These are phyloP conservation scores for Murraya paniculata DNA, from an alignment of 345 rosid species.

Conservation along the genomic window DNA sequence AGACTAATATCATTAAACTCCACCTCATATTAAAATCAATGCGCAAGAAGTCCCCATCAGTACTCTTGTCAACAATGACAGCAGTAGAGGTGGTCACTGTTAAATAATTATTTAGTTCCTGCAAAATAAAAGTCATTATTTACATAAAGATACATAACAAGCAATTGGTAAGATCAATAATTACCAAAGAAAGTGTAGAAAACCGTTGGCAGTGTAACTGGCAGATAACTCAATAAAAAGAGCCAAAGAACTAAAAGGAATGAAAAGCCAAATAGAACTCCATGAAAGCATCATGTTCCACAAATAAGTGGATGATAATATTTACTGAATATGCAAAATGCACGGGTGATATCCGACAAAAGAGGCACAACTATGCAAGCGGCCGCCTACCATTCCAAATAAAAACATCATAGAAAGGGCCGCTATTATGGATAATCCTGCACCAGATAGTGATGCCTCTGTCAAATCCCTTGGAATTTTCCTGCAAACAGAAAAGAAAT, in stretches of 20 bases:
- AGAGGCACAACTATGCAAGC: constrained; percentile 1
- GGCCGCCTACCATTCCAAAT: constrained; percentile 87
- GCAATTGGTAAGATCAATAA: not conserved
- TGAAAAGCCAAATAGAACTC: not conserved
- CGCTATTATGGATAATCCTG: constrained; percentile 87
- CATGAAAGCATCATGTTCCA: not conserved
- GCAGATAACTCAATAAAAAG: not conserved
- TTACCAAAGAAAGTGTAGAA: not conserved
- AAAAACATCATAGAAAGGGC: constrained; percentile 84
- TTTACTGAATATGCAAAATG: not conserved
- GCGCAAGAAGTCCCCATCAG: constrained; percentile 89
- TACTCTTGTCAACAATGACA: constrained; percentile 80
- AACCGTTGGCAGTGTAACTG: not conserved
- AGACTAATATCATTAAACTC: constrained; percentile 7
- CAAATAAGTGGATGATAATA: not conserved
- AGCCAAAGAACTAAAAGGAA: not conserved
- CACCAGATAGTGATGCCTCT: constrained; percentile 94
- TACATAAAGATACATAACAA: not conserved
- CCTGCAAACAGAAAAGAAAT: constrained; percentile 43
- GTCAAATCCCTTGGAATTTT: constrained; percentile 99
- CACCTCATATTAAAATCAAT: constrained; percentile 94
- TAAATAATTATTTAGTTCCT: constrained; percentile 88
- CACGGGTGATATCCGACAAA: not conserved
- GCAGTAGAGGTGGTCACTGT: constrained; percentile 76
- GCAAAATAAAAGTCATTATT: constrained; percentile 26